phyloP scores from a whole-genome alignment of 331 rosid species.

The Malus hybrid region DNA sequence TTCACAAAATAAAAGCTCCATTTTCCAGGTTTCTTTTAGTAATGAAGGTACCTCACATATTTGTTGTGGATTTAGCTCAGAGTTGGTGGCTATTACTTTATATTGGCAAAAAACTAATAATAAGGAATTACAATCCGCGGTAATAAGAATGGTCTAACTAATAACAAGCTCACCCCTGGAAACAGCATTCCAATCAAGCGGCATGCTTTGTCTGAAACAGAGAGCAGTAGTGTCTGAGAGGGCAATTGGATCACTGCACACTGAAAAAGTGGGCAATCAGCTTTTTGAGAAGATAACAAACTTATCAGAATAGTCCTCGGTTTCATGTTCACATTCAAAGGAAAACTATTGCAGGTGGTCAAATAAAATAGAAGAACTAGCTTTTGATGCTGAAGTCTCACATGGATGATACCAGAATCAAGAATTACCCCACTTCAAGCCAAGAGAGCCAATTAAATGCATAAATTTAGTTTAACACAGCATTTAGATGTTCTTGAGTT shows the following conservation, averaged over 20 bases:
- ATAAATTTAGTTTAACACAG: background rate
- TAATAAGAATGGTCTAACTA: background rate
- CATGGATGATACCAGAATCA: background rate
- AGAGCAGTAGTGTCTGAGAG: slow-evolving; percentile 86
- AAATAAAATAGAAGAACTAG: background rate
- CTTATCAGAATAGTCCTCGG: background rate
- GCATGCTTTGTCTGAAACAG: slow-evolving; percentile 88
- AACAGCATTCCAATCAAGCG: slow-evolving; percentile 99
- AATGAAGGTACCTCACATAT: slow-evolving; percentile 3
- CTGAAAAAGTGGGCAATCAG: slow-evolving; percentile 36
- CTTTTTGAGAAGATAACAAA: slow-evolving; percentile 2
- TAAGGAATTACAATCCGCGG: background rate
- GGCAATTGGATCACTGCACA: slow-evolving; percentile 99
- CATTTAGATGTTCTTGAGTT: background rate
- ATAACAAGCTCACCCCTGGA: slow-evolving; percentile 68
- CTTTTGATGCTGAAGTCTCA: background rate
- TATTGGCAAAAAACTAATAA: background rate
- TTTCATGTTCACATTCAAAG: background rate
- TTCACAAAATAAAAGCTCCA: background rate
- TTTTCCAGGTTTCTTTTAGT: slow-evolving; percentile 4
- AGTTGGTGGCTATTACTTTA: background rate
- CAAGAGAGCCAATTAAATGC: background rate
- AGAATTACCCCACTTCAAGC: background rate
- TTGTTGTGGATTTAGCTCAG: slow-evolving; percentile 12
- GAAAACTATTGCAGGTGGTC: background rate